Percentiles rank a stretch among this genome's conserved stretches.
Evolutionary conservation across 2,329 filamentous ascomycete species (phyloP).

Genomic region (Penicillium rolfsii): DNA sequence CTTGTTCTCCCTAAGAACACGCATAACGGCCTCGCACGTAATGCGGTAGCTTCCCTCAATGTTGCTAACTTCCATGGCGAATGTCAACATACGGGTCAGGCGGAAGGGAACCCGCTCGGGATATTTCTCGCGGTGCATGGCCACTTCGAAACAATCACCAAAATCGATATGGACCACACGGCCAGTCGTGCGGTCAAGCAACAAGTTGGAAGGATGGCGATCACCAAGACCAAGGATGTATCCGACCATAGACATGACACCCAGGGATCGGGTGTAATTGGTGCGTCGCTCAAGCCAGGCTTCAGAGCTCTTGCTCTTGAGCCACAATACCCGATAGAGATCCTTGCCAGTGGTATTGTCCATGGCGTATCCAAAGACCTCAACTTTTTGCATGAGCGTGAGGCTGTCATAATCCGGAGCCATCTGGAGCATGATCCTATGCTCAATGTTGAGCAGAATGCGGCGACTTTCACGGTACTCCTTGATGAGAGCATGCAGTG

Average conservation of each 20-base stretch:
- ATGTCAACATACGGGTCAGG: conserved; percentile 96
- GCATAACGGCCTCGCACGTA: conserved; percentile 98
- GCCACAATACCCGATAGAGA: conserved; percentile 94
- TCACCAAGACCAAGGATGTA: conserved; percentile 97
- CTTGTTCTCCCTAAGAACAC: conserved; percentile 93
- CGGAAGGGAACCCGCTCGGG: conserved; percentile 97
- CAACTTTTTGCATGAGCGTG: conserved; percentile 99
- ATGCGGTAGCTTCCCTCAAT: conserved; percentile 98
- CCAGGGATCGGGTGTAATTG: conserved; percentile 96
- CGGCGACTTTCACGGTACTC: conserved; percentile 97
- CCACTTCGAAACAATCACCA: conserved; percentile 98
- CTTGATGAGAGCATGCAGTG: conserved; percentile 91
- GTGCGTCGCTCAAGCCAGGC: conserved; percentile 96
- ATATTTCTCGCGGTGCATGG: conserved; percentile 99
- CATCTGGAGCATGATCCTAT: conserved; percentile 99
- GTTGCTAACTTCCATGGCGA: conserved; percentile 99
- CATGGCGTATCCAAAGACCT: conserved; percentile 97
- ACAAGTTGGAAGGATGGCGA: conserved; percentile 94
- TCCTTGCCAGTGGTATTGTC: conserved; percentile 99
- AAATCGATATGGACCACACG: conserved; percentile 99
- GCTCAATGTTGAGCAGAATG: conserved; percentile 98
- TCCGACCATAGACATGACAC: conserved; percentile 99
- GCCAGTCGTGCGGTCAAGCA: conserved; percentile 93
- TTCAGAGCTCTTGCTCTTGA: conserved; percentile 98
- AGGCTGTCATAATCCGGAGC: conserved; percentile 98